Conservation (phyloP, 176 grass and related monocot species). For the Carex littledalei region DNA sequence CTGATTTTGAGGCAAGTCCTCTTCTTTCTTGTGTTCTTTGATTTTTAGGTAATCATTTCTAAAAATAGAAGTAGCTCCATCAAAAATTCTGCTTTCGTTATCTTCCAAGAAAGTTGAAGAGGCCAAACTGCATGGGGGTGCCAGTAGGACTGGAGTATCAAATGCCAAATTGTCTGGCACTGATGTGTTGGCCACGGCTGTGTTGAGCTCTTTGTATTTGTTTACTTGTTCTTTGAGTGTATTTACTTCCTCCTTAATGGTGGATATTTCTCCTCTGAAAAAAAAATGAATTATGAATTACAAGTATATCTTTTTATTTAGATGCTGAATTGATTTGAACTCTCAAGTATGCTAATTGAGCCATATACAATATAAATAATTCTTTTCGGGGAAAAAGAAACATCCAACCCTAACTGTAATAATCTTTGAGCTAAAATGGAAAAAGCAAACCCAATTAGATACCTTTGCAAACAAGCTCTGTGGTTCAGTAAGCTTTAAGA, state of each 20-base stretch:
- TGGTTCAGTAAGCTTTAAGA: neutral
- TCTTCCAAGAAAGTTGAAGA: constrained; percentile 20
- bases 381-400: neutral
- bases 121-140: constrained; percentile 12
- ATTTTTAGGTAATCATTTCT: constrained; percentile 6
- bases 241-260: constrained; percentile 37
- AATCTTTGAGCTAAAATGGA: neutral
- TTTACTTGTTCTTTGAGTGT: constrained; percentile 44
- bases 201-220: constrained; percentile 18
- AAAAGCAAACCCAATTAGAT: neutral
- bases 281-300: constrained; percentile 10
- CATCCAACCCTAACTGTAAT: neutral
- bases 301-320: neutral
- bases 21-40: constrained; percentile 3
- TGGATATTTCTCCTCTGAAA: constrained; percentile 63
- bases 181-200: neutral
- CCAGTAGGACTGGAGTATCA: neutral
- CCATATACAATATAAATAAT: neutral
- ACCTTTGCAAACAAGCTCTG: neutral
- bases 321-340: neutral
- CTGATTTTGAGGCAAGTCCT: constrained; percentile 14
- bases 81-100: constrained; percentile 17
- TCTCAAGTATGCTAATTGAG: neutral
- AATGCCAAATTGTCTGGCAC: constrained; percentile 6
- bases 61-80: constrained; percentile 12